Conservation (phyloP, 192 early-diverging fungal species). For the Linnemannia elongata region DNA sequence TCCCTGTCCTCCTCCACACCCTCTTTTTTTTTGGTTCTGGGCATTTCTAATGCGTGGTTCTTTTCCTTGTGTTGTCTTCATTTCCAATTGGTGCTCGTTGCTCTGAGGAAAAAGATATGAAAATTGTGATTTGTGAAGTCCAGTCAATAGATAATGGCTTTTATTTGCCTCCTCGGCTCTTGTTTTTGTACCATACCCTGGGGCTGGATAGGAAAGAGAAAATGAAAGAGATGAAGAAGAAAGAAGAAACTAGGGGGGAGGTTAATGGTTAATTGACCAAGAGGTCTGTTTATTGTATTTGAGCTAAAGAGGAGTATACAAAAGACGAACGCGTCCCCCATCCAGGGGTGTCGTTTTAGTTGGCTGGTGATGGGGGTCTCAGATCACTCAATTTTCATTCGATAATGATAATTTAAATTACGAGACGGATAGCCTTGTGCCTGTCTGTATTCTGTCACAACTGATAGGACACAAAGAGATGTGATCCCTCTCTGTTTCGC, state of each 20-base stretch:
- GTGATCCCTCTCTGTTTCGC: not conserved
- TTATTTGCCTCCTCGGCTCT: not conserved
- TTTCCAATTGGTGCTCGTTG: not conserved
- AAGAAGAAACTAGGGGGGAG: not conserved
- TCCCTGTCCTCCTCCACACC: not conserved
- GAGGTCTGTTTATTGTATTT: not conserved
- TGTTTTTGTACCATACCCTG: not conserved
- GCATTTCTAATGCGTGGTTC: too few species aligned
- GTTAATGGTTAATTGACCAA: not conserved
- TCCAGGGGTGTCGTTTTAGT: not conserved
- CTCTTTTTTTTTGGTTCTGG: too few species aligned
- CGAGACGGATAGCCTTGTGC: not conserved
- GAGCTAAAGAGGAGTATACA: not conserved
- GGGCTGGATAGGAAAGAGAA: not conserved
- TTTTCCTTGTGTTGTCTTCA: not conserved
- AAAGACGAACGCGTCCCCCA: not conserved
- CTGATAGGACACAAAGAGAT: not conserved
- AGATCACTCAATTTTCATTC: conserved; percentile 8
- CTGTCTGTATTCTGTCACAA: too few species aligned
- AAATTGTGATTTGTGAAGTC: not conserved
- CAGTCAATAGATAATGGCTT: not conserved
- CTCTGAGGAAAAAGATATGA: not conserved
- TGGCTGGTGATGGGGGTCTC: not conserved
- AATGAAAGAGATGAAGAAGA: not conserved
- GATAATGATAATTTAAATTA: not conserved